Evolutionary conservation across 2,329 filamentous ascomycete species (phyloP).

Genomic region (Alternaria consortialis): DNA sequence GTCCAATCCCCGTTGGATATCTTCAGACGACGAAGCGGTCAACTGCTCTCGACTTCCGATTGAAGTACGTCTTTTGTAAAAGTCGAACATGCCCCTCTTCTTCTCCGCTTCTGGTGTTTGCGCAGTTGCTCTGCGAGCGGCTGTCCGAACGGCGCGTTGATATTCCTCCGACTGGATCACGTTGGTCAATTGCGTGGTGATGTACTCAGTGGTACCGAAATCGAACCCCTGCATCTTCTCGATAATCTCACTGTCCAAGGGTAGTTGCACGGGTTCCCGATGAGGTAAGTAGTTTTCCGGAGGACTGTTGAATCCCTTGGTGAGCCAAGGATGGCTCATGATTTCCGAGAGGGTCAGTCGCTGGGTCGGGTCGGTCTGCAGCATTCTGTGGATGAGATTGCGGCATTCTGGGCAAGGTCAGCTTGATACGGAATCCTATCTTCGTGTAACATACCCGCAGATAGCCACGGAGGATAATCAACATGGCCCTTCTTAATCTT

Average conservation of each 20-base stretch:
- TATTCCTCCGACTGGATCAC: slow-evolving; percentile 96
- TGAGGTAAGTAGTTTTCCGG: slow-evolving; percentile 88
- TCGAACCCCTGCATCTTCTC: slow-evolving; percentile 98
- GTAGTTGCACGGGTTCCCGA: slow-evolving; percentile 84
- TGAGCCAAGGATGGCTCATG: slow-evolving; percentile 95
- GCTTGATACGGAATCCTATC: not conserved
- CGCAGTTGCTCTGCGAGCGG: slow-evolving; percentile 70
- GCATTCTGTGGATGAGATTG: slow-evolving; percentile 90
- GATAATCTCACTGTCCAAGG: slow-evolving; percentile 83
- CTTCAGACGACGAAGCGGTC: slow-evolving; percentile 82
- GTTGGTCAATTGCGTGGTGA: slow-evolving; percentile 80
- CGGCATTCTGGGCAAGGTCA: slow-evolving; percentile 76
- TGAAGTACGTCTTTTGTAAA: slow-evolving; percentile 94
- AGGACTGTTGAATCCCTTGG: slow-evolving; percentile 84
- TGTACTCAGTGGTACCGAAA: slow-evolving; percentile 86
- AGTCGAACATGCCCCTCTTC: slow-evolving; percentile 93
- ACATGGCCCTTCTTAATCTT: slow-evolving; percentile 98
- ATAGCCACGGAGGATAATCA: slow-evolving; percentile 94
- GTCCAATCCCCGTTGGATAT: slow-evolving; percentile 81
- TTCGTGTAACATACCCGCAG: slow-evolving; percentile 71
- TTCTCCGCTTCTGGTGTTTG: slow-evolving; percentile 70
- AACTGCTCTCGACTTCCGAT: slow-evolving; percentile 88
- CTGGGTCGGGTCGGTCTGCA: slow-evolving; percentile 90
- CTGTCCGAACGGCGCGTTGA: slow-evolving; percentile 78
- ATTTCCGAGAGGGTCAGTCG: slow-evolving; percentile 90